Evolutionary conservation across 768 basidiomycete genomes (phyloP), one percentile per base, ranked within the genome.

Genomic region (Clitopilus hobsonii): DNA sequence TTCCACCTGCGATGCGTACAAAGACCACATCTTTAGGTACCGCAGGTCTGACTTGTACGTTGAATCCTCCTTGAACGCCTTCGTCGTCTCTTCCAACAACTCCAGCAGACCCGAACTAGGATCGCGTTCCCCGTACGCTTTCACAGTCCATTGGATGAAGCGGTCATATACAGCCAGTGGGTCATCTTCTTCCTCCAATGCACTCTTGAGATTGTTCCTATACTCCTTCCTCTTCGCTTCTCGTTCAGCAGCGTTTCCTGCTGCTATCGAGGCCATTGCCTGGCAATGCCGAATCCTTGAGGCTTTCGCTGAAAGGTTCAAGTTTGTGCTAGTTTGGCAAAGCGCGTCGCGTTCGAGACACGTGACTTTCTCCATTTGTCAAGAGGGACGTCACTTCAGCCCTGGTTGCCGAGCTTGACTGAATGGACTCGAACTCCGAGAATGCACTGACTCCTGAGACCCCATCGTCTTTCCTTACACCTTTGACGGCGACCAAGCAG

Each of bases 1-100:
- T 62, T 94, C 88, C 53, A 92, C 82, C 63, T 89, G 81, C 53
- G 83, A 83, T 8, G 94, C 88, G 67, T 96, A 94, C 49, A 89
- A 77, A 20, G 86, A 81, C 97, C 97, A 99, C 18, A 98, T 69
- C 67, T 93, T 91, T 49, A 98, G 77, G 71, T 98, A 97, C 38
- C 96, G 82, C 51, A 93, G 71, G 74, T 98, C 95, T 51, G 84
- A 85, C 67, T 84, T 88, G 70, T 97, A 98, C 13, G 84, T 71
- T n/a, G 80, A 74, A 66, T 98, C 96, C 24, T 83, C 78, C 59
- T 87, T 83, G 69, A 98, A 97, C 54, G 83, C 82, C 26, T 83
- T 72, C 1, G 94, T 94, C 0, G 89, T 85, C 63, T 92, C 86
- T 61, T 95, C 91, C 16, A 99, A 76, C 5, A 98, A 71, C 45